Base-by-base conservation (phyloP, 352 stramenopile species). In the Pythium insidiosum region DNA sequence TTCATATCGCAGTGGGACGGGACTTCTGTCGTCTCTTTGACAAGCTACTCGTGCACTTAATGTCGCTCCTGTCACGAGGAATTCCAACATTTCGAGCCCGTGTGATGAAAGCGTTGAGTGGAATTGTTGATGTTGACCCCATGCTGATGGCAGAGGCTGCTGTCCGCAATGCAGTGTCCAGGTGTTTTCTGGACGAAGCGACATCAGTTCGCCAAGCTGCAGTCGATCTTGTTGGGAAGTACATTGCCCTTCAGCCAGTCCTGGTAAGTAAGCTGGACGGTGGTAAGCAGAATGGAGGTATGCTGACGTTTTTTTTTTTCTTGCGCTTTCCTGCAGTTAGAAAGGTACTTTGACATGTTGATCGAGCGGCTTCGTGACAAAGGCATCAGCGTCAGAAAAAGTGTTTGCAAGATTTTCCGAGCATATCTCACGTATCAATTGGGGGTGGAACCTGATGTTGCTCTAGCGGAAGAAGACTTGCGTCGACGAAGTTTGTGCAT, bases 341-440 rank as follows among this genome's bases (percentile, higher is more conserved):
- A 88, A 40, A 71, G 58, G 16, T 94, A 94, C 53, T 89, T 86
- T 29, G 74, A 82, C 1, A 73, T 82, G 25, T 57, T 94, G 18
- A 56, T 58, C 19, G 75, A 89, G 25, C 75, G 82, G 10, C 31
- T 92, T 23, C 73, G 75, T 9, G 82, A 94, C 53, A 89, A 86
- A 47, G 80, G 77, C 7, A 81, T 91, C 37, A 92, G 80, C 52
- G 82, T 94, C 19, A 73, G 82, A 11, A 92, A 89, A 53, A 88
- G 69, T 28, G 80, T 90, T 11, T 88, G 82, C 53, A 88, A 79
- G 42, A 89, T 90, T 24, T 85, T 92, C 37, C 72, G 76, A 28
- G 31, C 31, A 3, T 79, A 74, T 34, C 41, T 84, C 44, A 67
- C 60, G 0, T 48, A 61, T 15, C 53, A 45, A 22, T 41, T 44